Conservation (phyloP, 192 early-diverging fungal species). For the Backusella luteola region DNA sequence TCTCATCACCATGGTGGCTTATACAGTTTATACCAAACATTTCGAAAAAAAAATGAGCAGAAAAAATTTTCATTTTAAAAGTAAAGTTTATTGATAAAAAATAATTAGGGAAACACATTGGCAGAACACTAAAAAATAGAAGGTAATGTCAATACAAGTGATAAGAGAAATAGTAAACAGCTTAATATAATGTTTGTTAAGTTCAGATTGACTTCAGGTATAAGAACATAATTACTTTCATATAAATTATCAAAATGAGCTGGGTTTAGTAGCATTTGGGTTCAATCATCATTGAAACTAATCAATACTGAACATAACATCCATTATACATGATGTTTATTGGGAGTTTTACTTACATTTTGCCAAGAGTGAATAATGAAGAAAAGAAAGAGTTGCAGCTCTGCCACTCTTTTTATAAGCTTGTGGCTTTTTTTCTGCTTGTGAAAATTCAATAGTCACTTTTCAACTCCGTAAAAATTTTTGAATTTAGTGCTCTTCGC, state of each 20-base stretch:
- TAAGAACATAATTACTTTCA: neutral
- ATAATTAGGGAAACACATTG: neutral
- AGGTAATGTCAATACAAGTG: neutral
- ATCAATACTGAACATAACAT: neutral
- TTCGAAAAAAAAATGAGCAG: neutral
- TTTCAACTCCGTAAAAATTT: neutral
- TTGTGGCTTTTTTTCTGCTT: neutral
- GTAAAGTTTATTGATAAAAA: neutral
- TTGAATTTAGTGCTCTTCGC: neutral
- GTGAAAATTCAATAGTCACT: neutral
- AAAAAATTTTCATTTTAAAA: neutral
- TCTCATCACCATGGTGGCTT: neutral
- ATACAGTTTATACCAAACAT: neutral
- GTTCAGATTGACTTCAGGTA: constrained; percentile 1
- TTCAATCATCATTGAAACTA: constrained; percentile 1
- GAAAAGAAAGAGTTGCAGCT: neutral
- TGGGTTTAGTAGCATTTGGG: constrained; percentile 8
- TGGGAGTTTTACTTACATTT: neutral
- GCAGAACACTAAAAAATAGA: neutral
- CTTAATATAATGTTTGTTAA: neutral
- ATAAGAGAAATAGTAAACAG: neutral
- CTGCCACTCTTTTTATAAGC: neutral
- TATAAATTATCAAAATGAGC: constrained; percentile 4
- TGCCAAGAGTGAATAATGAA: neutral
- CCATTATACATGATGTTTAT: neutral